A percentile compares a stretch with the other conserved stretches of the same genome.
These are phyloP conservation scores for Lunularia cruciata DNA, from an alignment of 225 moss, liverwort and hornwort species.

Conservation along the genomic window DNA sequence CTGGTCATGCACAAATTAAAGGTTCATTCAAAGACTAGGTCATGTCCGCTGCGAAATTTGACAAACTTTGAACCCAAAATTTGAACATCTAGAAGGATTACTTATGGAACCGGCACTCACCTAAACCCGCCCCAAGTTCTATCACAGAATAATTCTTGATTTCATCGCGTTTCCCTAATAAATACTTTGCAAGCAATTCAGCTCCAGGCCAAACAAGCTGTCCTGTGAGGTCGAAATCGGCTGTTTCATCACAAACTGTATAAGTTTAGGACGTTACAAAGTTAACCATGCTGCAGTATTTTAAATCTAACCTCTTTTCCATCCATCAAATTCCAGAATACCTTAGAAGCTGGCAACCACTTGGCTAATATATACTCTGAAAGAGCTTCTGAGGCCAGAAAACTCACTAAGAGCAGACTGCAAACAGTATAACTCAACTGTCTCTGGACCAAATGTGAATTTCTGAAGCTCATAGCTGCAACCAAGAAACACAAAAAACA, in stretches of 20 bases:
- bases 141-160: slow-evolving; percentile 56
- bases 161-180: slow-evolving; percentile 42
- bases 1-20: too few relatives aligned
- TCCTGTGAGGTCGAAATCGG: slow-evolving; percentile 92
- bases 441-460: slow-evolving; percentile 29
- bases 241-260: slow-evolving; percentile 46
- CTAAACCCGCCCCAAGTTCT: slow-evolving; percentile 88
- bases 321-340: too few relatives aligned
- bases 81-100: too few relatives aligned
- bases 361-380: not conserved
- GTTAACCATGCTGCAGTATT: too few relatives aligned
- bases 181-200: slow-evolving; percentile 68
- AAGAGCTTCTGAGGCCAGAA: not conserved
- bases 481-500: not conserved
- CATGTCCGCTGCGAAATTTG: too few relatives aligned
- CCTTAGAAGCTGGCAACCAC: not conserved
- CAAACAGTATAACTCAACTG: slow-evolving; percentile 40
- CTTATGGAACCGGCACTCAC: slow-evolving; percentile 37
- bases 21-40: too few relatives aligned
- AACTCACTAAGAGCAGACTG: slow-evolving; percentile 49
- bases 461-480: slow-evolving; percentile 43
- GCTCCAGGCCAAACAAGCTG: slow-evolving; percentile 97
- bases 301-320: too few relatives aligned
- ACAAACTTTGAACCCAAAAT: too few relatives aligned
- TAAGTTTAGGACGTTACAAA: too few relatives aligned